phyloP scores from a whole-genome alignment of 208 protist genomes.

The Leishmania mexicana region DNA sequence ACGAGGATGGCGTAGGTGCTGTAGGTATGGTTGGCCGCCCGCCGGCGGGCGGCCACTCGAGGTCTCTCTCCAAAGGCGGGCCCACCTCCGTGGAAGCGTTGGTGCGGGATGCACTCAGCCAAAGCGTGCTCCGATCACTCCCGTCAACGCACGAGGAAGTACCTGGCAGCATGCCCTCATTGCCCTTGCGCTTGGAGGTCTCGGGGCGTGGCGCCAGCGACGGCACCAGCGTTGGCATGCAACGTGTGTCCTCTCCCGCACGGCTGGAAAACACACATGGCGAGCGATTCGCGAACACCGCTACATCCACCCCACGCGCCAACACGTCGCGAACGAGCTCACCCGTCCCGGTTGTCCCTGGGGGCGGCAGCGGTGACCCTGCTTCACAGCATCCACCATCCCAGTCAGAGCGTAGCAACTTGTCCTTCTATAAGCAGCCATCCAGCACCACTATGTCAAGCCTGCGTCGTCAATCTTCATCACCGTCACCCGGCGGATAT shows the following conservation, averaged over 20 bases:
- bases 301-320: background rate
- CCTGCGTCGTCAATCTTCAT: background rate
- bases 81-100: conserved; percentile 44
- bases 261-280: background rate
- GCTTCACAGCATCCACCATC: background rate
- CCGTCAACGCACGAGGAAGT: conserved; percentile 31
- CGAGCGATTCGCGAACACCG: background rate
- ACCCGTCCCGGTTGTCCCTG: background rate
- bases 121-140: conserved; percentile 54
- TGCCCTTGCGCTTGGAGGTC: conserved; percentile 5
- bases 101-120: conserved; percentile 63
- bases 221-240: background rate
- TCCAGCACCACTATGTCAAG: conserved; percentile 12
- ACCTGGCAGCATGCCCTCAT: background rate
- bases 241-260: background rate
- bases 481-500: background rate
- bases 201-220: background rate
- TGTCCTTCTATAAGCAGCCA: conserved; percentile 17
- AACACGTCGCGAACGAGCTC: background rate
- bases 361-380: background rate
- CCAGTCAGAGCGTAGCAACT: background rate
- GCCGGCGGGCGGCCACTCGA: background rate
- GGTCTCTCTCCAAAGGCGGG: conserved; percentile 2
- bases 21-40: background rate
- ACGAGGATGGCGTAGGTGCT: background rate